Evolutionary conservation across 2,329 filamentous ascomycete genomes (phyloP).

Genomic region (Sarocladium kiliense): DNA sequence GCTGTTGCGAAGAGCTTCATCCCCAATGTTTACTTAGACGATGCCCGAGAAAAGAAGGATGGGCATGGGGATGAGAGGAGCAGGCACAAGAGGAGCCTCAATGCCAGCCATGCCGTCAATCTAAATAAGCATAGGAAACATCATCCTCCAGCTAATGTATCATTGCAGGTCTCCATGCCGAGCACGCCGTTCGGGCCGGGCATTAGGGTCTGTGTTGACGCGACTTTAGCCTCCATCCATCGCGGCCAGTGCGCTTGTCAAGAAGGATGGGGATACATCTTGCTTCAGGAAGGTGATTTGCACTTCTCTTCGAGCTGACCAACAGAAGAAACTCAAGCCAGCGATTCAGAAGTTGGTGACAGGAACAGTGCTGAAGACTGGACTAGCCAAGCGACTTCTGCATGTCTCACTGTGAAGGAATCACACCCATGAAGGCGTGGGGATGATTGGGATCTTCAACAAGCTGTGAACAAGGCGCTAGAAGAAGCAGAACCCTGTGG

Average conservation of each 20-base stretch:
- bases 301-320: too few species aligned
- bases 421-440: neutral
- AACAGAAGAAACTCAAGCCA: neutral
- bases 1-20: conserved; percentile 11
- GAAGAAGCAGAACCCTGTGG: neutral
- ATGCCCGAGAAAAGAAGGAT: too few species aligned
- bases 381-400: too few species aligned
- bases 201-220: neutral
- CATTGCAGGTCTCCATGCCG: neutral
- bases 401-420: neutral
- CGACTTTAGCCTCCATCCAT: neutral
- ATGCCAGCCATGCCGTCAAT: neutral
- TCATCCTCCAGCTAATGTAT: neutral
- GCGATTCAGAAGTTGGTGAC: too few species aligned
- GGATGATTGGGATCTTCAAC: neutral
- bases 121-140: neutral
- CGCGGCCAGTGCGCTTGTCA: too few species aligned
- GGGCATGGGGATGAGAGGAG: neutral
- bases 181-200: neutral
- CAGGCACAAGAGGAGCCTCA: neutral
- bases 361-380: neutral
- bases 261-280: too few species aligned
- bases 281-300: too few species aligned
- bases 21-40: neutral
- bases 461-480: neutral